Percentiles rank a stretch among this genome's conserved stretches.
Evolutionary conservation across 805 yeast species (phyloP).

Genomic region (Suhomyces sp.): DNA sequence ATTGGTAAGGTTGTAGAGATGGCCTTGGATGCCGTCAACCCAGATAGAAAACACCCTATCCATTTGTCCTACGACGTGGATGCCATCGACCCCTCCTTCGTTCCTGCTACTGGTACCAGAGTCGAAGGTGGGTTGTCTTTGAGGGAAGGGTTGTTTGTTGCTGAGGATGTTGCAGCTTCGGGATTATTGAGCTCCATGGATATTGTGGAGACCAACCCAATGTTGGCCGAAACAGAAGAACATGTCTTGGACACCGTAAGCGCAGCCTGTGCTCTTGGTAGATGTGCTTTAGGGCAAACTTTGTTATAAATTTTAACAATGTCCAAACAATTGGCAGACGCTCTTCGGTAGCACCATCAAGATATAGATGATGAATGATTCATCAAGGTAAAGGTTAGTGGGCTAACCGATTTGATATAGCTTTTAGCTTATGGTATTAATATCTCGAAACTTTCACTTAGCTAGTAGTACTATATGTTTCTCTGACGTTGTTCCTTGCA

Average conservation of each 20-base stretch:
- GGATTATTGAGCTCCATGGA: slow-evolving; percentile 89
- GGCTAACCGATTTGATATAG: too few relatives aligned
- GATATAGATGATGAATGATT: too few relatives aligned
- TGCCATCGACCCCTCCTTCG: slow-evolving; percentile 91
- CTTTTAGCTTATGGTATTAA: too few relatives aligned
- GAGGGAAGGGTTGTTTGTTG: slow-evolving; percentile 90
- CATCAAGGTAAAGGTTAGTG: too few relatives aligned
- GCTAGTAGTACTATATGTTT: too few relatives aligned
- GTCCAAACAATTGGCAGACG: too few relatives aligned
- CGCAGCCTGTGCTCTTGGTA: slow-evolving; percentile 86
- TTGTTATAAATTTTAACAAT: slow-evolving; percentile 53
- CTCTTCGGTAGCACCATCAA: too few relatives aligned
- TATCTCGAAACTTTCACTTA: too few relatives aligned
- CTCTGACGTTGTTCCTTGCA: too few relatives aligned
- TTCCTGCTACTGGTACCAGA: slow-evolving; percentile 97
- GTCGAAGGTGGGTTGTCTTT: slow-evolving; percentile 94
- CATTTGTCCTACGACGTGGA: slow-evolving; percentile 95
- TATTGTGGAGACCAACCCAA: slow-evolving; percentile 91
- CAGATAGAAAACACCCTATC: slow-evolving; percentile 65
- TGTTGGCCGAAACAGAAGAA: slow-evolving; percentile 70
- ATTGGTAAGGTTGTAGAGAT: slow-evolving; percentile 86
- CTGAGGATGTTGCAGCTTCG: slow-evolving; percentile 87
- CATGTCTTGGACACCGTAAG: slow-evolving; percentile 83
- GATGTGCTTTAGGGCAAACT: slow-evolving; percentile 94
- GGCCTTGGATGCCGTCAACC: slow-evolving; percentile 81